A percentile compares a stretch with the other conserved stretches of the same genome.
Evolutionary conservation across 345 rosid species (phyloP).

Genomic region (Melaleuca alternifolia): DNA sequence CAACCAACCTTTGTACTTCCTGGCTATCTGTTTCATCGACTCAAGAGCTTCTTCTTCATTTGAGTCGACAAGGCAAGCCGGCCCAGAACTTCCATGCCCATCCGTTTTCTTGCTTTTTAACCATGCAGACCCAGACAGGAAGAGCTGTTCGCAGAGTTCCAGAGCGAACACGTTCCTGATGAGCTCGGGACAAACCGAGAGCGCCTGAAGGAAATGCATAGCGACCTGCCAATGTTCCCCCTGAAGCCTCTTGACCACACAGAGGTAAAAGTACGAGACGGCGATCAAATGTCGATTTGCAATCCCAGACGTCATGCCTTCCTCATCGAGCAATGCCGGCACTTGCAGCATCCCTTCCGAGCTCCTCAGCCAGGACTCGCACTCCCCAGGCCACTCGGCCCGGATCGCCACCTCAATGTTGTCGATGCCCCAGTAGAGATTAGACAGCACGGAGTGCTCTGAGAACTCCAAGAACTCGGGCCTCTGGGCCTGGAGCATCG

Average conservation of each 20-base stretch:
- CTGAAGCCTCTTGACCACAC: slow-evolving; percentile 47
- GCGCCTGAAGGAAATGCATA: slow-evolving; percentile 61
- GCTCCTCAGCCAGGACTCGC: slow-evolving; percentile 16
- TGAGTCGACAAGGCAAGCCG: background rate
- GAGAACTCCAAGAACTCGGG: slow-evolving; percentile 45
- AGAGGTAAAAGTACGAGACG: slow-evolving; percentile 51
- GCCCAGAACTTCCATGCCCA: background rate
- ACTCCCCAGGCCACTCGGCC: slow-evolving; percentile 23
- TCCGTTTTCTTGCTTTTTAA: background rate
- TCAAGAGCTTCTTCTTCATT: slow-evolving; percentile 7
- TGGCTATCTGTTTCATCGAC: slow-evolving; percentile 35
- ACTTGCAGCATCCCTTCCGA: slow-evolving; percentile 80
- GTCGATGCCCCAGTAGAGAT: slow-evolving; percentile 70
- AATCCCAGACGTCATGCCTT: slow-evolving; percentile 54
- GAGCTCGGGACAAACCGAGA: slow-evolving; percentile 47
- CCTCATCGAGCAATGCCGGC: slow-evolving; percentile 79
- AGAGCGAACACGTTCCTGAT: slow-evolving; percentile 33
- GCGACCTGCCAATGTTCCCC: slow-evolving; percentile 62
- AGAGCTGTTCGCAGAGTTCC: slow-evolving; percentile 37
- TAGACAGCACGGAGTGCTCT: slow-evolving; percentile 54
- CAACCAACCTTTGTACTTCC: slow-evolving; percentile 54
- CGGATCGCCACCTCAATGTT: slow-evolving; percentile 47
- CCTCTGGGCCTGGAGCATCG: slow-evolving; percentile 25
- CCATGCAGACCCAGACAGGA: slow-evolving; percentile 5
- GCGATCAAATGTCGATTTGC: slow-evolving; percentile 28